Percentiles rank a stretch among this genome's conserved stretches.
phyloP scores from a whole-genome alignment of 2,329 filamentous ascomycete species.

The Talaromyces piceae region DNA sequence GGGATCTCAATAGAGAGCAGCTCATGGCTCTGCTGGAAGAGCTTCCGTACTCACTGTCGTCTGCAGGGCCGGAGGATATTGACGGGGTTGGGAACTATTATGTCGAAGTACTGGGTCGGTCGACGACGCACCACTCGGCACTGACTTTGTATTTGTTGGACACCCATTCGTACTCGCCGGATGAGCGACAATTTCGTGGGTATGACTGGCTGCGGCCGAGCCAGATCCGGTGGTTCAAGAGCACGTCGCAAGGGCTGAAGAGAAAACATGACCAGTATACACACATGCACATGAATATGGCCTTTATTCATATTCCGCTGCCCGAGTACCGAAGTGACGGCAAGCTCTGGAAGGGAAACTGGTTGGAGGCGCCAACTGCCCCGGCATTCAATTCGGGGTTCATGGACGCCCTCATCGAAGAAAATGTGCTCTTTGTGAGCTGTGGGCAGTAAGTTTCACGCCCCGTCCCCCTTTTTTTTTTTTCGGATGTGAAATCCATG shows the following conservation, averaged over 20 bases:
- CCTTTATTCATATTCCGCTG: conserved; percentile 94
- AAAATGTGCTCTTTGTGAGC: conserved; percentile 78
- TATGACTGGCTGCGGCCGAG: conserved; percentile 96
- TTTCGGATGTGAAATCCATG: conserved; percentile 1
- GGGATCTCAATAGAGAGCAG: conserved; percentile 63
- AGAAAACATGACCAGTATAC: conserved; percentile 76
- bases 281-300: conserved; percentile 87
- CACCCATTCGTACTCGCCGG: conserved; percentile 83
- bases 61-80: conserved; percentile 71
- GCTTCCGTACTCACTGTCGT: conserved; percentile 83
- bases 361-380: conserved; percentile 78
- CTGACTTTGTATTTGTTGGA: conserved; percentile 93
- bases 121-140: conserved; percentile 74
- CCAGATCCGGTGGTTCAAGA: conserved; percentile 91
- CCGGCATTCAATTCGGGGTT: conserved; percentile 90
- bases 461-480: background rate
- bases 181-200: conserved; percentile 79
- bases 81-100: conserved; percentile 94
- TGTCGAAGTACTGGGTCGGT: conserved; percentile 77
- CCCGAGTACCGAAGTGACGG: conserved; percentile 67
- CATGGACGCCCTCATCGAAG: conserved; percentile 76
- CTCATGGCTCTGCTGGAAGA: conserved; percentile 83
- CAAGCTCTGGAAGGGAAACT: conserved; percentile 58
- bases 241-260: conserved; percentile 66
- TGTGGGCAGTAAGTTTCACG: conserved; percentile 75